Percentiles rank a stretch among this genome's conserved stretches.
Conservation (phyloP, 768 basidiomycete genomes). For the Hygrophoropsis aurantiaca region DNA sequence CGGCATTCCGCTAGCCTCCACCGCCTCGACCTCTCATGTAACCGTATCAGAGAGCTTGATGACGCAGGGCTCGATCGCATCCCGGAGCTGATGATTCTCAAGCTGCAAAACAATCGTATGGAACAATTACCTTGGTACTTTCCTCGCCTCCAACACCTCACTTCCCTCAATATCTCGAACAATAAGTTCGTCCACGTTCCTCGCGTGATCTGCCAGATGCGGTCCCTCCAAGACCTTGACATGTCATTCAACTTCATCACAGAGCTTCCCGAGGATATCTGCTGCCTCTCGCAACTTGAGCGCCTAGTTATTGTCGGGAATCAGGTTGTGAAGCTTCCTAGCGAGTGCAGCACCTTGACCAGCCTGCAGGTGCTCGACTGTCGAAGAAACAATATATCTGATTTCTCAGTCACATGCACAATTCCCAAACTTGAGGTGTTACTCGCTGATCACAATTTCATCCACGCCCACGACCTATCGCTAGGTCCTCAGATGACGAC, state of each 20-base stretch:
- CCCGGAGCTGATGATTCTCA: slow-evolving; percentile 63
- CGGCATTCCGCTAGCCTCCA: slow-evolving; percentile 72
- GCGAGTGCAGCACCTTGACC: slow-evolving; percentile 52
- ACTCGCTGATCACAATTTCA: slow-evolving; percentile 78
- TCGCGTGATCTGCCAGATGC: slow-evolving; percentile 68
- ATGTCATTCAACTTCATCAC: slow-evolving; percentile 92
- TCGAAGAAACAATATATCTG: slow-evolving; percentile 78
- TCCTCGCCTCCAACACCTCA: slow-evolving; percentile 66
- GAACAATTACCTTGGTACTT: slow-evolving; percentile 86
- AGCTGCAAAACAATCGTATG: slow-evolving; percentile 89
- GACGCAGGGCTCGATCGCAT: slow-evolving; percentile 83
- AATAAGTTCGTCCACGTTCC: slow-evolving; percentile 88
- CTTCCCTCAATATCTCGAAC: slow-evolving; percentile 89
- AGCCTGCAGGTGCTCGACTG: slow-evolving; percentile 78
- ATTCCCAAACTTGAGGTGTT: slow-evolving; percentile 70
- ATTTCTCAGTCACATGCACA: slow-evolving; percentile 66
- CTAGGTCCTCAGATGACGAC: slow-evolving; percentile 60
- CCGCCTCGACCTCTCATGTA: slow-evolving; percentile 86
- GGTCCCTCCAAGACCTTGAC: slow-evolving; percentile 80
- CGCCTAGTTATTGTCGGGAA: slow-evolving; percentile 85
- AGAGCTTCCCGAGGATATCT: slow-evolving; percentile 79
- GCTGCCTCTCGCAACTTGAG: slow-evolving; percentile 65
- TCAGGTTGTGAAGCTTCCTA: slow-evolving; percentile 69
- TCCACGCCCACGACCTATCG: slow-evolving; percentile 78
- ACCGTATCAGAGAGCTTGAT: slow-evolving; percentile 86